Evolutionary conservation across 2,329 filamentous ascomycete genomes (phyloP), one percentile per base, ranked within the genome.

Genomic region (Neophaeococcomyces mojaviensis): DNA sequence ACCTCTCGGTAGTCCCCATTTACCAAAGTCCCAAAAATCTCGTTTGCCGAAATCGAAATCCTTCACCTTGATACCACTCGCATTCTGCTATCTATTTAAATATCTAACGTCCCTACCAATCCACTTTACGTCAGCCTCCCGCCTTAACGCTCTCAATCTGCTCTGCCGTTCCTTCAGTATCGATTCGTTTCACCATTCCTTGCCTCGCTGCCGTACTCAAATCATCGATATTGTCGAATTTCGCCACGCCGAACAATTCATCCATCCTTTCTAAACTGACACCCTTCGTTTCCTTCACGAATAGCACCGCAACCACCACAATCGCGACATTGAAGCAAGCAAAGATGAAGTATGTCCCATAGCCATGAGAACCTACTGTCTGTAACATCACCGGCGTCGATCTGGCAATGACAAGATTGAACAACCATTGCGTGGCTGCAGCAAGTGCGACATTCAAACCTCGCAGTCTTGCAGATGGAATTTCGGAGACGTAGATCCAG

Each of bases 251-350:
- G 59, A 83, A 83, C 13, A 83, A 67, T 55, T 81, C 77, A 58
- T 82, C 77, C 78, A 82, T 82, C 61, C 73, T 75, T 64, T 84
- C 79, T 49, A 83, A 68, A 55, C 64, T 58, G 53, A 70, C 53
- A 13, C 82, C 82, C 68, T 86, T 86, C 9, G 82, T 86, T 65
- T 86, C 82, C 0, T 82, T 82, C n/a, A 84, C 73, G 51, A 81
- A 74, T 68, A 82, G 79, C 70, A 73, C 83, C 33, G 80, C 78
- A 58, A 82, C 83, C 44, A 81, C 51, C 50, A 77, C 76, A 77
- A 85, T 84, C 55, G 70, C 59, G 55, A 81, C 72, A 61, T 79
- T 81, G 62, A 85, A 85, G 44, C 64, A 73, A 8, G 79, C 75
- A 61, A 84, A 86, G 57, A 84, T 78, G 60, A 86, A 75, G 64